Conservation (phyloP, 345 rosid genomes). For the Passiflora organensis region DNA sequence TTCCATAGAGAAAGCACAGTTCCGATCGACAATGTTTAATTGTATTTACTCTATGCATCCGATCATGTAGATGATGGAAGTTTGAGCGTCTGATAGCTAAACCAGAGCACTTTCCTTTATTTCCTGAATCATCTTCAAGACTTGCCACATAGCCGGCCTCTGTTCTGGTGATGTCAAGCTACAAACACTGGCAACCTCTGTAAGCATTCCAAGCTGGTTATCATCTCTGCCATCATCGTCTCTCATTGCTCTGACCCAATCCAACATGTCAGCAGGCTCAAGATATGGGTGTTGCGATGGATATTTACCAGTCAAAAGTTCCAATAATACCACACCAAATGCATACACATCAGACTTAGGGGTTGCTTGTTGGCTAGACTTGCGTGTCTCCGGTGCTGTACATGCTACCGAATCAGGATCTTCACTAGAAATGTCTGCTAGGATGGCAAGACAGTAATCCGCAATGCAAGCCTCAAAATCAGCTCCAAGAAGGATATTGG, state of each 20-base stretch:
- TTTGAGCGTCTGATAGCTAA: conserved; percentile 21
- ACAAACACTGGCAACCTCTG: conserved; percentile 80
- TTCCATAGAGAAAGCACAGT: too few species aligned
- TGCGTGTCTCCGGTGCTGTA: conserved; percentile 78
- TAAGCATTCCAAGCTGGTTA: conserved; percentile 64
- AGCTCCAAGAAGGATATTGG: conserved; percentile 77
- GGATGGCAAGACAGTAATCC: conserved; percentile 66
- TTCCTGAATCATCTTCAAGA: conserved; percentile 73
- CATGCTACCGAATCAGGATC: conserved; percentile 64
- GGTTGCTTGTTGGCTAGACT: conserved; percentile 50
- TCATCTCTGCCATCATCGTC: conserved; percentile 51
- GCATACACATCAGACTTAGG: conserved; percentile 78
- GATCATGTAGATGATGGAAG: neutral
- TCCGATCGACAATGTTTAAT: neutral
- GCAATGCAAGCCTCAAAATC: conserved; percentile 94
- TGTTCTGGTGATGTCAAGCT: conserved; percentile 82
- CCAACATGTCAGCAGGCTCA: conserved; percentile 67
- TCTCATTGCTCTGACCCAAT: conserved; percentile 75
- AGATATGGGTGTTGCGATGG: conserved; percentile 79
- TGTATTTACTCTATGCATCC: neutral
- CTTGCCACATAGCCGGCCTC: conserved; percentile 88
- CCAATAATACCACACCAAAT: conserved; percentile 71
- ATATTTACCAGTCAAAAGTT: conserved; percentile 78
- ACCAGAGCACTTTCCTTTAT: conserved; percentile 59
- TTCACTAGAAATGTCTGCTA: conserved; percentile 53